Conservation (phyloP, 495 filamentous ascomycete genomes). For the Parachaetomium inaequale region DNA sequence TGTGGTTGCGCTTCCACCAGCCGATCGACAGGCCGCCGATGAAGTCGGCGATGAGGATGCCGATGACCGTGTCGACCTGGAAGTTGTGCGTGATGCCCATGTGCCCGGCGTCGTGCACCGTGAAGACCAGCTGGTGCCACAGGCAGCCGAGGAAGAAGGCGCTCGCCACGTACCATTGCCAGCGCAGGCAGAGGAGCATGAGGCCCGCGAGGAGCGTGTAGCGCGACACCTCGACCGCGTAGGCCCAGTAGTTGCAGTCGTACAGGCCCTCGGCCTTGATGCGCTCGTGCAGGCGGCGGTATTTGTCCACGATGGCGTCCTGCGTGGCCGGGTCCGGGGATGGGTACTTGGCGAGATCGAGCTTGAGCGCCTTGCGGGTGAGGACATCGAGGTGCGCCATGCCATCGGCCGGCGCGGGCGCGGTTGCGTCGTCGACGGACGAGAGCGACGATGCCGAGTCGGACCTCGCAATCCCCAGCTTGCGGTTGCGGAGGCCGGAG, state of each 20-base stretch:
- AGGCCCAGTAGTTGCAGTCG: conserved; percentile 79
- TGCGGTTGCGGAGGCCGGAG: conserved; percentile 19
- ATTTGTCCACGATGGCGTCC: conserved; percentile 72
- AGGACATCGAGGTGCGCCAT: conserved; percentile 67
- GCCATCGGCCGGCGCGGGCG: conserved; percentile 32
- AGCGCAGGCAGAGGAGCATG: conserved; percentile 60
- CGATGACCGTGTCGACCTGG: conserved; percentile 74
- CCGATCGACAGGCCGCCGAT: conserved; percentile 85
- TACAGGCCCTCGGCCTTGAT: conserved; percentile 75
- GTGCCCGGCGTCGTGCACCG: conserved; percentile 93
- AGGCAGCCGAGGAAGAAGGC: conserved; percentile 76
- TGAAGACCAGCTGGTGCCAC: conserved; percentile 96
- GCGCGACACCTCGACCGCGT: conserved; percentile 70
- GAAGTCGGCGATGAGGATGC: conserved; percentile 87
- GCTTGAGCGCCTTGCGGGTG: conserved; percentile 69
- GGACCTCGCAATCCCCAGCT: conserved; percentile 27
- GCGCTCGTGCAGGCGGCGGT: conserved; percentile 66
- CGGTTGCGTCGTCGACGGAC: conserved; percentile 40
- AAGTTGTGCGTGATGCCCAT: conserved; percentile 96
- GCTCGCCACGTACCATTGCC: conserved; percentile 70
- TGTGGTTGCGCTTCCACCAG: conserved; percentile 98
- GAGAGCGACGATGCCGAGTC: conserved; percentile 41
- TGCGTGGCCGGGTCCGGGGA: conserved; percentile 72
- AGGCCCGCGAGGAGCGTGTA: conserved; percentile 68
- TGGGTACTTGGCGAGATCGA: conserved; percentile 80